Conservation (phyloP, 2,329 filamentous ascomycete genomes). For the Aspergillus sp. region DNA sequence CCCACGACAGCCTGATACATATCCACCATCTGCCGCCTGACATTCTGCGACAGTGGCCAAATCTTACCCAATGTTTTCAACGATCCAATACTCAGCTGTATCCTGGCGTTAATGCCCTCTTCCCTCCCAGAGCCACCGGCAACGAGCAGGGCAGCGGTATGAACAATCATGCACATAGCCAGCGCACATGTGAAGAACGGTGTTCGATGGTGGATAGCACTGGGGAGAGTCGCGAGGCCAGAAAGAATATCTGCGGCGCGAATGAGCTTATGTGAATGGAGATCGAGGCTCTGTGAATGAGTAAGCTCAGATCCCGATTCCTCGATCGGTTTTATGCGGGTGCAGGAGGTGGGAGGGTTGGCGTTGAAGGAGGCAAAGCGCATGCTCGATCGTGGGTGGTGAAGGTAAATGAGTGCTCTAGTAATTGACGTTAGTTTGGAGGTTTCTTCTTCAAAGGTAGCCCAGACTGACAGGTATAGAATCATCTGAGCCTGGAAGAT, state of each 20-base stretch:
- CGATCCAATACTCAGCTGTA: constrained; percentile 31
- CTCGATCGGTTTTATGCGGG: constrained; percentile 8
- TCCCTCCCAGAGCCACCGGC: constrained; percentile 34
- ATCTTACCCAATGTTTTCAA: constrained; percentile 29
- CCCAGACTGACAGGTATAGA: constrained; percentile 24
- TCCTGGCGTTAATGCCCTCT: constrained; percentile 27
- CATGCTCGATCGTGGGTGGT: constrained; percentile 71
- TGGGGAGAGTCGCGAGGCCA: constrained; percentile 60
- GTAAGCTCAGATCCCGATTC: background rate
- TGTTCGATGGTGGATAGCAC: constrained; percentile 64
- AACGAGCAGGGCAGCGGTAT: constrained; percentile 68
- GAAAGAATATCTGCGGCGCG: constrained; percentile 74
- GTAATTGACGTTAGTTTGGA: background rate
- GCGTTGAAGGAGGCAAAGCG: constrained; percentile 23
- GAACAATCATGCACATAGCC: constrained; percentile 71
- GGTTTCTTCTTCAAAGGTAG: background rate
- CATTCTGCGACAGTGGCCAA: constrained; percentile 31
- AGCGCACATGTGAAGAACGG: constrained; percentile 79
- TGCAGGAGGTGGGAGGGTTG: constrained; percentile 15
- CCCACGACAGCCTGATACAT: constrained; percentile 20
- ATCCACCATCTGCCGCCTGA: constrained; percentile 28
- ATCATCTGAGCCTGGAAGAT: constrained; percentile 32
- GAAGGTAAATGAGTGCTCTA: constrained; percentile 62
- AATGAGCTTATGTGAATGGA: constrained; percentile 74
- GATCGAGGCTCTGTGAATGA: constrained; percentile 7